Conservation (phyloP, 164 flowering plant species). For the Paratinospora sagittata region DNA sequence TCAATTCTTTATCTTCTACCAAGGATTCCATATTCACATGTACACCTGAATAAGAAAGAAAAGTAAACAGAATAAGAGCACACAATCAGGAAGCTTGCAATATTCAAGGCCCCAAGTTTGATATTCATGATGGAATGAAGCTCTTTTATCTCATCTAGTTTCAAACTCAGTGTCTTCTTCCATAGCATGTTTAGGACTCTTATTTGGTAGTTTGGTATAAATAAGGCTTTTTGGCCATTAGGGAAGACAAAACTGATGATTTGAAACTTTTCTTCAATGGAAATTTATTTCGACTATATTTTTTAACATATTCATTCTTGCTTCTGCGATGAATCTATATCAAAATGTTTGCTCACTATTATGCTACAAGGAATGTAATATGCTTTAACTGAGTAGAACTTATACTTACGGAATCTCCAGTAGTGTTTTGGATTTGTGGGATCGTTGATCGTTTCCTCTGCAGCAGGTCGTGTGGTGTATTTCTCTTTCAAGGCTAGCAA, state of each 20-base stretch:
- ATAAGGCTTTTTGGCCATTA: no score
- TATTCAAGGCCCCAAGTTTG: neutral
- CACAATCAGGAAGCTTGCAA: neutral
- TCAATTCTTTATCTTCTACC: conserved; percentile 58
- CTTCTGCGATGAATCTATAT: no score
- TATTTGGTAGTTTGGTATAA: no score
- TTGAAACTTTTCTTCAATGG: no score
- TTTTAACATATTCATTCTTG: no score
- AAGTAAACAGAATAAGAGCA: neutral
- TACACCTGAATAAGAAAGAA: conserved; percentile 43
- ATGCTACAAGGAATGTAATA: neutral
- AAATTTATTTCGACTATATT: no score
- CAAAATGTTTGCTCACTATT: no score
- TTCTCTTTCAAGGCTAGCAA: conserved; percentile 78
- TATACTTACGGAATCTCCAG: conserved; percentile 88
- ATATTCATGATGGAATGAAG: neutral
- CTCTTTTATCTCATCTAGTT: no score
- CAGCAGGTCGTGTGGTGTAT: conserved; percentile 78
- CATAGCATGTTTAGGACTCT: no score
- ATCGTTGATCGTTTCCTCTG: conserved; percentile 91
- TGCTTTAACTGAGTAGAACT: neutral
- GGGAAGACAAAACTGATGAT: no score
- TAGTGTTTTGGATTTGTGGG: conserved; percentile 98
- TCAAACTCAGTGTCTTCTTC: neutral
- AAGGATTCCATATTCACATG: conserved; percentile 81